Conservation (phyloP, 176 grass and related monocot genomes). For the Zizania latifolia region DNA sequence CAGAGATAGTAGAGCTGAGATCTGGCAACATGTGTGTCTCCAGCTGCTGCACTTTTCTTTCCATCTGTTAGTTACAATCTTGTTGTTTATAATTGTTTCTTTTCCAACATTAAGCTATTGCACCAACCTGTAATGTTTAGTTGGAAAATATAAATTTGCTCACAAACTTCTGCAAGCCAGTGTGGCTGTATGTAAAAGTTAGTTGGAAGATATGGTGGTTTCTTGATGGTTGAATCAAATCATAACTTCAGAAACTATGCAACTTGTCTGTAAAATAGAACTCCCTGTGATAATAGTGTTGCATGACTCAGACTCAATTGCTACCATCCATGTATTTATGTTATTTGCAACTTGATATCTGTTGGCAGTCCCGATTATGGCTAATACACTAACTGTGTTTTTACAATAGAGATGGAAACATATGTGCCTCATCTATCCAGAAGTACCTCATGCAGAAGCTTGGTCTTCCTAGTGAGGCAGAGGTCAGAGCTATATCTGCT, state of each 20-base stretch:
- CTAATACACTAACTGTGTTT: constrained; percentile 11
- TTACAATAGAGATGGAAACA: constrained; percentile 52
- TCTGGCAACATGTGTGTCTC: neutral
- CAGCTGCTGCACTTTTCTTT: neutral
- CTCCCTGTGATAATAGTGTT: no score
- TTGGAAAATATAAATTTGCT: neutral
- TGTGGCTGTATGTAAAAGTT: neutral
- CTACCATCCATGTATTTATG: no score
- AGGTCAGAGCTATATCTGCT: constrained; percentile 40
- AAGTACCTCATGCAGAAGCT: constrained; percentile 83
- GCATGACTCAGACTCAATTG: no score
- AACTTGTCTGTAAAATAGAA: no score
- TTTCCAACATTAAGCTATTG: neutral
- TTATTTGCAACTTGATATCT: neutral
- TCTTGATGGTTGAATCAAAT: no score
- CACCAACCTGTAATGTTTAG: neutral
- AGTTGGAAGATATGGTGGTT: no score
- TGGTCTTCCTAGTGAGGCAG: constrained; percentile 59
- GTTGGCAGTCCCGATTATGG: neutral
- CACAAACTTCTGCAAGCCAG: neutral
- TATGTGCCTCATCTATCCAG: constrained; percentile 72
- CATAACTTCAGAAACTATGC: no score
- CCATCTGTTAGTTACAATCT: no score
- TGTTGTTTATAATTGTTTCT: neutral
- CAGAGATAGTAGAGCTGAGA: neutral